A percentile compares a stretch with the other conserved stretches of the same genome.
Conservation (phyloP, 805 yeast genomes). For the Wickerhamomyces bovis region DNA sequence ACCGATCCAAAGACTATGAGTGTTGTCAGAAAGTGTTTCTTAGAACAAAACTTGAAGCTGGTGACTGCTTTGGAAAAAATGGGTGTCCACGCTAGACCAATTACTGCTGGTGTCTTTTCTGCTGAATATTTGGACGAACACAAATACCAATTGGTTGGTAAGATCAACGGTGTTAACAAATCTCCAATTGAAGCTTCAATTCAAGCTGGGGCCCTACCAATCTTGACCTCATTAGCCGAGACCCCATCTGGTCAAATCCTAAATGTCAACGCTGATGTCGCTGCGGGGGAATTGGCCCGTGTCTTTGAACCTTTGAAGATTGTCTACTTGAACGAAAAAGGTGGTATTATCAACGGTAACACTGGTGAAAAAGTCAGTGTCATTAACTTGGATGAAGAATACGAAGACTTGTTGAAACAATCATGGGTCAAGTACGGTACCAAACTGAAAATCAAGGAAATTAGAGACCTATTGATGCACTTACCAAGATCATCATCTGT, state of each 20-base stretch:
- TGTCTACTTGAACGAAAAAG: conserved; percentile 94
- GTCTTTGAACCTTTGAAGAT: conserved; percentile 96
- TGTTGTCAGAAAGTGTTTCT: conserved; percentile 90
- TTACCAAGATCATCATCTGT: conserved; percentile 97
- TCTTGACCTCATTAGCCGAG: conserved; percentile 93
- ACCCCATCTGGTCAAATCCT: conserved; percentile 94
- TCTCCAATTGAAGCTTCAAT: conserved; percentile 90
- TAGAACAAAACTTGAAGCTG: conserved; percentile 89
- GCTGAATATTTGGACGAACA: conserved; percentile 89
- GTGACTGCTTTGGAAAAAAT: conserved; percentile 93
- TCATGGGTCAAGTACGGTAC: conserved; percentile 99
- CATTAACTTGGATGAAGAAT: conserved; percentile 95
- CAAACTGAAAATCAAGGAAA: conserved; percentile 92
- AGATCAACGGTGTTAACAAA: conserved; percentile 79
- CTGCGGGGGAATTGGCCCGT: conserved; percentile 96
- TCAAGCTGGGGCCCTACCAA: conserved; percentile 94
- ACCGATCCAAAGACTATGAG: conserved; percentile 93
- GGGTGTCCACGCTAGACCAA: conserved; percentile 98
- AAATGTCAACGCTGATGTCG: conserved; percentile 97
- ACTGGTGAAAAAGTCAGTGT: conserved; percentile 85
- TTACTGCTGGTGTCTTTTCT: conserved; percentile 93
- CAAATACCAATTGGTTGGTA: conserved; percentile 90
- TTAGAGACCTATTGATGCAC: conserved; percentile 87
- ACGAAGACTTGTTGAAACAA: conserved; percentile 82
- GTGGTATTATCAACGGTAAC: conserved; percentile 90